Percentiles rank a stretch among this genome's conserved stretches.
Evolutionary conservation across 345 rosid species (phyloP).

Genomic region (Zanthoxylum bungeanum): DNA sequence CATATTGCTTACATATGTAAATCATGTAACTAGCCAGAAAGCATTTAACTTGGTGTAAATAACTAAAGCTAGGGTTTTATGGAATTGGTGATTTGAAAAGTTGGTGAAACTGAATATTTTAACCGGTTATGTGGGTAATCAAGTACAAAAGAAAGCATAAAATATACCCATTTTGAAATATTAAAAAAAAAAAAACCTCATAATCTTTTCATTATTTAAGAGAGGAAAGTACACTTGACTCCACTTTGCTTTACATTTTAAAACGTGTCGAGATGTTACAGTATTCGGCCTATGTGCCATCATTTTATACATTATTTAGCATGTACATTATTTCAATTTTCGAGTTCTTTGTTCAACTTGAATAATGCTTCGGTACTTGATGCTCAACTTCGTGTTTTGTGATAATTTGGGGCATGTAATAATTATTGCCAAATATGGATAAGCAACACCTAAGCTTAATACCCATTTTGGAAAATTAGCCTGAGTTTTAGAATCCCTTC

Average conservation of each 20-base stretch:
- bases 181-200: background rate
- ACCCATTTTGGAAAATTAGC: slow-evolving; percentile 30
- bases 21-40: background rate
- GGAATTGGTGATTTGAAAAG: slow-evolving; percentile 6
- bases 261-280: too few species aligned
- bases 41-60: background rate
- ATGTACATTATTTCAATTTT: background rate
- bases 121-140: slow-evolving; percentile 6
- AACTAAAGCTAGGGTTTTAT: background rate
- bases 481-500: background rate
- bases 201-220: background rate
- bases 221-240: background rate
- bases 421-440: slow-evolving; percentile 45
- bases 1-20: background rate
- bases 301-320: background rate
- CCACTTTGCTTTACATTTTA: slow-evolving; percentile 5
- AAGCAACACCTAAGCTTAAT: slow-evolving; percentile 7
- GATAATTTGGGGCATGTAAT: slow-evolving; percentile 8
- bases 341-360: background rate
- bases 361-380: background rate
- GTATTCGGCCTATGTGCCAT: background rate
- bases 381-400: background rate
- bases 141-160: slow-evolving; percentile 7
- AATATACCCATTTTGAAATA: background rate
- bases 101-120: slow-evolving; percentile 13